phyloP scores from a whole-genome alignment of 345 rosid genomes.

The Luvunga scandens region DNA sequence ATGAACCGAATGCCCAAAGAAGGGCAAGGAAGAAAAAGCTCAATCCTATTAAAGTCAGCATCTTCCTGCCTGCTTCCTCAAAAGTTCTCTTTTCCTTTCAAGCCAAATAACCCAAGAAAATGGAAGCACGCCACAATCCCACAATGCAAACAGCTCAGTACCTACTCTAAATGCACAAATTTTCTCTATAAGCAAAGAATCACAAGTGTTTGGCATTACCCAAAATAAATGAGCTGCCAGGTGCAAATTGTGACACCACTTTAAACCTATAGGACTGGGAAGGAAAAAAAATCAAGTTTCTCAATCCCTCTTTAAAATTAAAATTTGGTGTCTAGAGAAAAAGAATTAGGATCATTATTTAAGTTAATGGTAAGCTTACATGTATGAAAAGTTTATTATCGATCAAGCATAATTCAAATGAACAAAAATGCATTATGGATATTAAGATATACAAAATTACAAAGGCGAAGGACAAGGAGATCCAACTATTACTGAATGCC shows the following conservation, averaged over 20 bases:
- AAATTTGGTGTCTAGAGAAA: background rate
- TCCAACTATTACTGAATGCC: background rate
- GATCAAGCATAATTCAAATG: background rate
- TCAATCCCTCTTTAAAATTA: background rate
- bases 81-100: background rate
- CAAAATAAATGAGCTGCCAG: background rate
- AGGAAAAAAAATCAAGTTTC: too few species aligned
- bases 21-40: background rate
- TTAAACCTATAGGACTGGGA: background rate
- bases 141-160: background rate
- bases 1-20: background rate
- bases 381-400: too few species aligned
- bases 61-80: background rate
- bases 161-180: background rate
- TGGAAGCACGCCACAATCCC: background rate
- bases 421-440: too few species aligned
- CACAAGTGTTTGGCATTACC: background rate
- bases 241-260: background rate
- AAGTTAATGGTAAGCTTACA: too few species aligned
- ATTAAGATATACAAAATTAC: background rate
- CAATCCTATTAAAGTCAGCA: background rate
- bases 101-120: background rate
- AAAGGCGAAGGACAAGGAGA: background rate
- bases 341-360: background rate
- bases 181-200: background rate